Percentiles rank a stretch among this genome's conserved stretches.
Evolutionary conservation across 2,329 filamentous ascomycete genomes (phyloP).

Genomic region (Plectosphaerella cucumerina): DNA sequence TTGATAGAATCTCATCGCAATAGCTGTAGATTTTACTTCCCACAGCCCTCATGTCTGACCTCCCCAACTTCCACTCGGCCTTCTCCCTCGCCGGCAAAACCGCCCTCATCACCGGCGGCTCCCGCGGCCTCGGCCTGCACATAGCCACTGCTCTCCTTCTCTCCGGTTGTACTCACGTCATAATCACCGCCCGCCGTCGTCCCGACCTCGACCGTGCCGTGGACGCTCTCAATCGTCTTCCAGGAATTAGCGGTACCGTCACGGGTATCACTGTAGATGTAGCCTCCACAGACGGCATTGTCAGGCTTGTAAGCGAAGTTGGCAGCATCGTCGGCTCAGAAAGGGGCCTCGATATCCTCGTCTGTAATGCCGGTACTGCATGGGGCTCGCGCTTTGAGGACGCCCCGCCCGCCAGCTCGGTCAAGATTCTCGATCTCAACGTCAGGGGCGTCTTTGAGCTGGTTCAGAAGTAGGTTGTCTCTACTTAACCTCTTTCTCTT

Average conservation of each 20-base stretch:
- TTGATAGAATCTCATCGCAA: neutral
- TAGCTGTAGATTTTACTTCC: neutral
- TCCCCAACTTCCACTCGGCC: conserved; percentile 20
- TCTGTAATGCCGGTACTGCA: conserved; percentile 68
- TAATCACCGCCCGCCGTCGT: conserved; percentile 70
- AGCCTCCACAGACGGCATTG: conserved; percentile 56
- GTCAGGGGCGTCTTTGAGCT: conserved; percentile 68
- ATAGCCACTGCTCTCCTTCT: conserved; percentile 64
- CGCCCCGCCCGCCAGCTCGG: conserved; percentile 56
- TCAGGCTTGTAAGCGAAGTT: conserved; percentile 55
- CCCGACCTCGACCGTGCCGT: conserved; percentile 53
- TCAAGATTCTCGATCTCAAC: conserved; percentile 66
- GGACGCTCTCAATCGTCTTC: conserved; percentile 59
- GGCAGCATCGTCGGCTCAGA: conserved; percentile 44
- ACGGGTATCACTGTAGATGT: conserved; percentile 64
- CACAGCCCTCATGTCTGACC: conserved; percentile 19
- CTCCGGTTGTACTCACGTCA: conserved; percentile 65
- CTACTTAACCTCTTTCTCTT: neutral
- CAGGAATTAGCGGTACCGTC: conserved; percentile 52
- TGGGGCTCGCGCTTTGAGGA: conserved; percentile 66
- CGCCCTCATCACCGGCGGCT: conserved; percentile 45
- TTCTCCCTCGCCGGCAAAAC: conserved; percentile 32
- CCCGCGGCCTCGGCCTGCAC: conserved; percentile 51
- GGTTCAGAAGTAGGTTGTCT: conserved; percentile 46
- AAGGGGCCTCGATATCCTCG: conserved; percentile 59